phyloP scores from a whole-genome alignment of 306 rosid species.

The Sicyos baderoa region DNA sequence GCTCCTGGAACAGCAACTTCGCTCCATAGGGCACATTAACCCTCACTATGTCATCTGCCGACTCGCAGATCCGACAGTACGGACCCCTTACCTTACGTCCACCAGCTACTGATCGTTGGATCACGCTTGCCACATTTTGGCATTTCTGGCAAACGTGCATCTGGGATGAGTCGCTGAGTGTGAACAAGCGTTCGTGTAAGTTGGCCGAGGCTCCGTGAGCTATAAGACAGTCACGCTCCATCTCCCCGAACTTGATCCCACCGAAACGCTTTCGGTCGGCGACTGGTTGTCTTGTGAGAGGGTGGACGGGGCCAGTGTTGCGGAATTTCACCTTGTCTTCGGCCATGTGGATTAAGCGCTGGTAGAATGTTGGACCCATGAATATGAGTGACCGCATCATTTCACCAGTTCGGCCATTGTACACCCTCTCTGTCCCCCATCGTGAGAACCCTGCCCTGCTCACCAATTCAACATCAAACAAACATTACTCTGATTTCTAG shows the following conservation, averaged over 20 bases:
- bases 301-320: slow-evolving; percentile 96
- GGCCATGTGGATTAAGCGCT: slow-evolving; percentile 87
- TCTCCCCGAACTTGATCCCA: slow-evolving; percentile 92
- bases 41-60: slow-evolving; percentile 63
- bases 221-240: slow-evolving; percentile 94
- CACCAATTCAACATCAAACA: slow-evolving; percentile 15
- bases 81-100: slow-evolving; percentile 89
- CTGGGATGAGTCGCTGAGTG: slow-evolving; percentile 83
- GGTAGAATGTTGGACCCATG: slow-evolving; percentile 97
- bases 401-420: slow-evolving; percentile 85
- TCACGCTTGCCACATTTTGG: slow-evolving; percentile 64
- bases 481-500: slow-evolving; percentile 4
- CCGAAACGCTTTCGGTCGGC: slow-evolving; percentile 94
- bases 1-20: slow-evolving; percentile 79
- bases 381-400: slow-evolving; percentile 76
- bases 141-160: slow-evolving; percentile 69
- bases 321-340: slow-evolving; percentile 93
- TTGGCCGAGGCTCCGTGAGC: slow-evolving; percentile 98
- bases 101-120: slow-evolving; percentile 55
- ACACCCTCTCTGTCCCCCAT: slow-evolving; percentile 91
- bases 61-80: slow-evolving; percentile 61
- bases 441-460: slow-evolving; percentile 79
- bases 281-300: slow-evolving; percentile 94
- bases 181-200: slow-evolving; percentile 86
- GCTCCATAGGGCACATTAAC: slow-evolving; percentile 88